Evolutionary conservation across 1,284 basidiomycete genomes (phyloP).

Genomic region (Moniliophthora roreri): DNA sequence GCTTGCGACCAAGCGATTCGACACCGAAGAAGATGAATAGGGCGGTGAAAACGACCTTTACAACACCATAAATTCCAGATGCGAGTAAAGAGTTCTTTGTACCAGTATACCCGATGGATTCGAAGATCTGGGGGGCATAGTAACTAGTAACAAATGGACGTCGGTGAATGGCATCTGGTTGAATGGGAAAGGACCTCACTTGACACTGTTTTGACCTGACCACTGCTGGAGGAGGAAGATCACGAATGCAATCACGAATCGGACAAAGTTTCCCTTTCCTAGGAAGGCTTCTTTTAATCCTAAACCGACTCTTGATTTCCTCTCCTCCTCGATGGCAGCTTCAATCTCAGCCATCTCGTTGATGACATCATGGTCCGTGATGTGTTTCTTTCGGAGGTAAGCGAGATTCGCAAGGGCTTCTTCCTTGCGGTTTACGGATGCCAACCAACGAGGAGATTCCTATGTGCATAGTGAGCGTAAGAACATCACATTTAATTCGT

Average conservation of each 20-base stretch:
- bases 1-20: conserved; percentile 66
- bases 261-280: conserved; percentile 59
- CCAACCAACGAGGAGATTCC: conserved; percentile 55
- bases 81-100: conserved; percentile 59
- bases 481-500: too few species aligned
- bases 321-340: conserved; percentile 54
- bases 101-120: conserved; percentile 55
- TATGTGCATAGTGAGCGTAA: conserved; percentile 54
- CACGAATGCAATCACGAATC: conserved; percentile 63
- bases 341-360: conserved; percentile 57
- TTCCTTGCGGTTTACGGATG: conserved; percentile 38
- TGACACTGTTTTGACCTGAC: conserved; percentile 65
- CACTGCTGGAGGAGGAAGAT: conserved; percentile 68
- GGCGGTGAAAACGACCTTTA: conserved; percentile 53
- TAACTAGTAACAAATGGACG: conserved; percentile 29
- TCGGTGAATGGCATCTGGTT: conserved; percentile 32
- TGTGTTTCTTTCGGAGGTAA: conserved; percentile 44
- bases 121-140: conserved; percentile 56
- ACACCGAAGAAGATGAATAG: conserved; percentile 38
- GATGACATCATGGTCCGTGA: conserved; percentile 40
- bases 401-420: conserved; percentile 42
- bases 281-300: conserved; percentile 58
- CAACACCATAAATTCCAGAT: conserved; percentile 70
- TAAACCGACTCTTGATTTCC: conserved; percentile 43
- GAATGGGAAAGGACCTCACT: conserved; percentile 53